Base-by-base conservation (phyloP, 495 filamentous ascomycete species). In the Penicillium maclennaniae region DNA sequence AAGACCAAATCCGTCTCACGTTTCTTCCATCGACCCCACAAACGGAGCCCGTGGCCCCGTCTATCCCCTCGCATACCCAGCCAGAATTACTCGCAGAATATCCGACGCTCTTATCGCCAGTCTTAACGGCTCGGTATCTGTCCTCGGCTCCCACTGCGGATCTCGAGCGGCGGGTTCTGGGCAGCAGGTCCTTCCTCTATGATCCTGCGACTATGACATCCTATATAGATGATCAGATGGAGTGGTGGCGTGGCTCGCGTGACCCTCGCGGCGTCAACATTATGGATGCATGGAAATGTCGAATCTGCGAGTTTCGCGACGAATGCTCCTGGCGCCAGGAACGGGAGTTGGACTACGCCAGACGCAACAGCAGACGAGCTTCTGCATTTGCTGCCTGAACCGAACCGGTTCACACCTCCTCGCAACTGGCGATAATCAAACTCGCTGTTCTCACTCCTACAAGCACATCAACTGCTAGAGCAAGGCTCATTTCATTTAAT, bases 201-300 rank as follows among this genome's bases (percentile, higher is more conserved):
- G 85, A 92, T 55, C 79, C 78, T 3, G 64, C 73, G 2, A 71
- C 64, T 16, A 68, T 97, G 47, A 76, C 83, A 26, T 60, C 61
- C 1, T 93, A 95, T 63, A 56, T 96, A 2, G 62, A 68, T 4
- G 75, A 84, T 20, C 84, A 87, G 62, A 80, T 97, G 79, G 64
- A 74, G 23, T 97, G 89, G 91, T 97, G 93, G 93, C 82, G 78
- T 39, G 93, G 95, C 4, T 78, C 90, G 63, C 69, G 92, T 16
- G 72, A 77, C 50, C 82, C 91, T 0, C 73, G 79, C n/a, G 93
- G 93, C 9, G 95, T 97, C 7, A 71, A 78, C n/a, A 77, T 95
- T 12, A 85, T 91, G 67, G 95, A 97, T 53, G 88, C 89, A 0
- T 96, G 85, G 77, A 98, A 98, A 69, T 98, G 93, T 65, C 73